Percentiles rank a stretch among this genome's conserved stretches.
Evolutionary conservation across 2,329 filamentous ascomycete species (phyloP).

Genomic region (Diaporthe citri): DNA sequence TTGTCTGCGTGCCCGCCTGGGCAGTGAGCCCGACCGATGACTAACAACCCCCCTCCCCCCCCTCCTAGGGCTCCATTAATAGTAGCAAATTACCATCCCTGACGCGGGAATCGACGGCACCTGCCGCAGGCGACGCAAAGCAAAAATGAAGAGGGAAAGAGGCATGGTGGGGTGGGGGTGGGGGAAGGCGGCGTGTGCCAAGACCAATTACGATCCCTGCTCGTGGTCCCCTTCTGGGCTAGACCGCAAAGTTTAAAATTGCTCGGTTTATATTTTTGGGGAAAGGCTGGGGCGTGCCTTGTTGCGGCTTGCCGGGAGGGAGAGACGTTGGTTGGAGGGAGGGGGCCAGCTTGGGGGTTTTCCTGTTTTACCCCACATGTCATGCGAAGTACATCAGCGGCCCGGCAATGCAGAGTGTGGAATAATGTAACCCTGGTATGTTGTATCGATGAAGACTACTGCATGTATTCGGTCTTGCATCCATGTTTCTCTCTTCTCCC

Average conservation of each 20-base stretch:
- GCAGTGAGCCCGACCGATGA: neutral
- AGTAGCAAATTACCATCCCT: constrained; percentile 12
- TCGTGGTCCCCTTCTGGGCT: neutral
- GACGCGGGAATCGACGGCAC: constrained; percentile 28
- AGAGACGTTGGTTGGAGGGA: neutral
- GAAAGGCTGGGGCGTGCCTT: neutral
- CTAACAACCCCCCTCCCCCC: neutral
- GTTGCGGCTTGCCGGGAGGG: neutral
- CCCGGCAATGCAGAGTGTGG: constrained; percentile 13
- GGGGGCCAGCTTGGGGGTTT: neutral
- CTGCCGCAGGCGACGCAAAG: constrained; percentile 17
- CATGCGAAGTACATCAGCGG: constrained; percentile 18
- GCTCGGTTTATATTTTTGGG: constrained; percentile 22
- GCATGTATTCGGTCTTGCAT: constrained; percentile 1
- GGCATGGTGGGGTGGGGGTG: neutral
- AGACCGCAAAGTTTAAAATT: constrained; percentile 21
- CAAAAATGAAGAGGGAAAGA: constrained; percentile 4
- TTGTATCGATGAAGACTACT: neutral
- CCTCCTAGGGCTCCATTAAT: constrained; percentile 5
- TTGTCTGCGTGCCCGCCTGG: neutral
- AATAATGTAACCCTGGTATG: constrained; percentile 16
- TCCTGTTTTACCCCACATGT: constrained; percentile 27
- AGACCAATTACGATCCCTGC: constrained; percentile 19
- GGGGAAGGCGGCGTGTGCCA: neutral
- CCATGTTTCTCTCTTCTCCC: neutral